Evolutionary conservation across 306 rosid genomes (phyloP).

Genomic region (Prunus dulcis): DNA sequence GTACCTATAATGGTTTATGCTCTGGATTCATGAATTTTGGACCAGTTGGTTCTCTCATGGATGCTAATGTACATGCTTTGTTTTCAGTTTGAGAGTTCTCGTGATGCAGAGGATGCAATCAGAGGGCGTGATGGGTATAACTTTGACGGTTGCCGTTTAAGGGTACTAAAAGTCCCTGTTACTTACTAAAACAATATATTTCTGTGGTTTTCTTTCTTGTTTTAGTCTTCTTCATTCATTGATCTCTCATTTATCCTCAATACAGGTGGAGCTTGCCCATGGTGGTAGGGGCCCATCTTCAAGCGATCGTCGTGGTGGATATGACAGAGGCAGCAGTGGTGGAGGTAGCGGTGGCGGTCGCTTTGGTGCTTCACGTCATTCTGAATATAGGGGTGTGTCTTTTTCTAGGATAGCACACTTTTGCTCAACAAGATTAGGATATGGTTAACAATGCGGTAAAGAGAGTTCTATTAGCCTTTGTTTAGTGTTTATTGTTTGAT

Average conservation of each 20-base stretch:
- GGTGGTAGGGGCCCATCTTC: slow-evolving; percentile 97
- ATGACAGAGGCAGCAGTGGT: slow-evolving; percentile 51
- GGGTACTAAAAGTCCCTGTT: slow-evolving; percentile 47
- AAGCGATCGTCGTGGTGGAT: slow-evolving; percentile 83
- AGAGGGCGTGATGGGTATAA: slow-evolving; percentile 97
- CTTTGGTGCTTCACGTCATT: slow-evolving; percentile 84
- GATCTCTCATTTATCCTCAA: slow-evolving; percentile 20
- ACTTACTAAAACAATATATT: background rate
- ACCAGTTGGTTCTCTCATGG: background rate
- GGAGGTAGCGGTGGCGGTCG: slow-evolving; percentile 61
- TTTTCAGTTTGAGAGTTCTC: slow-evolving; percentile 82
- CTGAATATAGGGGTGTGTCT: slow-evolving; percentile 84
- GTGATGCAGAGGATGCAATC: slow-evolving; percentile 97
- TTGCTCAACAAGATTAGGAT: background rate
- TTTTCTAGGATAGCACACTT: background rate
- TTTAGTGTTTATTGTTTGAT: slow-evolving; percentile 8
- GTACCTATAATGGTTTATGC: slow-evolving; percentile 30
- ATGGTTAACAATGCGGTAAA: background rate
- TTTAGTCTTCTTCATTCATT: background rate
- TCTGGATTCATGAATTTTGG: background rate
- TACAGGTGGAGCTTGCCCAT: slow-evolving; percentile 98
- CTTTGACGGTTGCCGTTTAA: slow-evolving; percentile 94
- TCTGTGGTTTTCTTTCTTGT: background rate
- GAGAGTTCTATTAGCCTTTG: background rate
- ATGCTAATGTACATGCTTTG: slow-evolving; percentile 17